A percentile compares a stretch with the other conserved stretches of the same genome.
Evolutionary conservation across 2,329 filamentous ascomycete genomes (phyloP).

Genomic region (Sporothrix variecibatus): DNA sequence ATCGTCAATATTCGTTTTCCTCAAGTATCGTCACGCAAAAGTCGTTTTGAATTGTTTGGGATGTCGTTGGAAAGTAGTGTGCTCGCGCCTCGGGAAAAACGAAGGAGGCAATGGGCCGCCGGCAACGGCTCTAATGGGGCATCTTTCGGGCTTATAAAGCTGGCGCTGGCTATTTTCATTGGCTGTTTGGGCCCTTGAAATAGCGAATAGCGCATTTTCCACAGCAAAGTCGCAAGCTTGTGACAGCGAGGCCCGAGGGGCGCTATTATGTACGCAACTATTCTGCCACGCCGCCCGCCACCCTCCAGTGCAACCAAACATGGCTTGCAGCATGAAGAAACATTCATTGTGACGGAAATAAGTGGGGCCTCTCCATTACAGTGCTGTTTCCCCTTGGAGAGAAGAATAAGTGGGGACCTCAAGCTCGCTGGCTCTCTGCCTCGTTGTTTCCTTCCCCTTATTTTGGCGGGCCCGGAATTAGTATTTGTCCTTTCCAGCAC

Average conservation of each 20-base stretch:
- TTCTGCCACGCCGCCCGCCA: not conserved
- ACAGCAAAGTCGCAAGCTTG: not conserved
- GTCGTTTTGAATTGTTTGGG: not conserved
- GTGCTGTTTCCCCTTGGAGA: not conserved
- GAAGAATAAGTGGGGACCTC: conserved; percentile 6
- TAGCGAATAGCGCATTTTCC: not conserved
- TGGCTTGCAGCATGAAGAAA: not conserved
- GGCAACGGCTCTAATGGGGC: not conserved
- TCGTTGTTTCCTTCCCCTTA: not conserved
- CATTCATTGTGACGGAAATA: not conserved
- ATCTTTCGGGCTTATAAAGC: conserved; percentile 1
- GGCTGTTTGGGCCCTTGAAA: not conserved
- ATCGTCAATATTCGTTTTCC: not conserved
- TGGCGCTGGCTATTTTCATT: not conserved
- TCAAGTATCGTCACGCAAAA: not conserved
- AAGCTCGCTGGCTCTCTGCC: not conserved
- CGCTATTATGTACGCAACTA: not conserved
- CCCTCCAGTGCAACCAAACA: not conserved
- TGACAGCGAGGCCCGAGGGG: conserved; percentile 16
- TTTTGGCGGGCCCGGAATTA: conserved; percentile 25
- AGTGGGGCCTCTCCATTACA: not conserved
- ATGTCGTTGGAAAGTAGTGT: not conserved
- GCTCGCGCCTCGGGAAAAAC: conserved; percentile 12
- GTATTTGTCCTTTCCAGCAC: conserved; percentile 26
- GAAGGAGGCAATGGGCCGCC: conserved; percentile 5